Conservation (phyloP, 257 asterid genomes). For the Ehretia macrophylla region DNA sequence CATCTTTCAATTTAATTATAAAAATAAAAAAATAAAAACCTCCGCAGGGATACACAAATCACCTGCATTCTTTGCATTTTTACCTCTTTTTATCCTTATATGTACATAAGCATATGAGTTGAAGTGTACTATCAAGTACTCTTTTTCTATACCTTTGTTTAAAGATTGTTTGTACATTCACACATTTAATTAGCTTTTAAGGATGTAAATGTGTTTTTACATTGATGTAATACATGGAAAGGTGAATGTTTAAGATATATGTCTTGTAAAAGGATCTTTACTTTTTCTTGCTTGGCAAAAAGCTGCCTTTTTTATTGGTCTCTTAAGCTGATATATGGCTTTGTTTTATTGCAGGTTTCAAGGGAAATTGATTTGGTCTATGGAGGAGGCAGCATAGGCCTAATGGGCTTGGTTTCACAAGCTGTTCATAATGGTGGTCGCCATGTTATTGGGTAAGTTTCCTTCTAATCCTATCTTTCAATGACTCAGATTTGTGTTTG, state of each 20-base stretch:
- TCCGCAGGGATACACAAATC: neutral
- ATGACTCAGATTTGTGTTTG: too few relatives aligned
- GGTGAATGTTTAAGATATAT: neutral
- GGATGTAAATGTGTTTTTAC: too few relatives aligned
- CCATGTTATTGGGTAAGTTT: constrained; percentile 52
- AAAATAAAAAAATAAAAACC: too few relatives aligned
- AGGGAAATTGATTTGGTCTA: constrained; percentile 54
- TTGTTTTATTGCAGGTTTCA: constrained; percentile 36
- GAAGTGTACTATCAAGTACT: neutral
- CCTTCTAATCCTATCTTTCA: constrained; percentile 17
- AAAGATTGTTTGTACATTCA: neutral
- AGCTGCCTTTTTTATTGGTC: constrained; percentile 9
- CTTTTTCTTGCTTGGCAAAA: neutral
- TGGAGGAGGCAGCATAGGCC: constrained; percentile 74
- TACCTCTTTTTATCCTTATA: neutral
- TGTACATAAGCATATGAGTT: neutral
- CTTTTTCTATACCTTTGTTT: too few relatives aligned
- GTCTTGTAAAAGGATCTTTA: neutral
- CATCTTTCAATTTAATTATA: too few relatives aligned
- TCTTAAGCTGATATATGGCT: constrained; percentile 13
- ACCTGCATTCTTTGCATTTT: neutral
- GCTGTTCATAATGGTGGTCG: constrained; percentile 56
- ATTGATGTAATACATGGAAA: neutral
- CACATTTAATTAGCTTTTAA: neutral
- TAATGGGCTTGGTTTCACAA: constrained; percentile 67